Base-by-base conservation (phyloP, 2,329 filamentous ascomycete species). In the Aspergillus novoparasiticus region DNA sequence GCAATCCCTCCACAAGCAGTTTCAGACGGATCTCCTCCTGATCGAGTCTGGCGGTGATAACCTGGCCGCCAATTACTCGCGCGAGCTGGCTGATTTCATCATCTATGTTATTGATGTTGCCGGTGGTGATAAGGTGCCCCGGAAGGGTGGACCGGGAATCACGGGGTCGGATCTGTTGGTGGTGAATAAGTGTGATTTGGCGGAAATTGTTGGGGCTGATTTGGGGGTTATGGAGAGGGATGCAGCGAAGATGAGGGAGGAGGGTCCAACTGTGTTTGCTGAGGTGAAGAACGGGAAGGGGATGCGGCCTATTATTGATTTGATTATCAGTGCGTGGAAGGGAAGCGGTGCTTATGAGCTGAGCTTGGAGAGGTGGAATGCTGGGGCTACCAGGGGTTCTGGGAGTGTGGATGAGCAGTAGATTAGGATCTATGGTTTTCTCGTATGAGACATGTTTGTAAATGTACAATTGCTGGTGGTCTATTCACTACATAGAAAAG, bases 31-130 rank as follows among this genome's bases (percentile, higher is more conserved):
- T 75, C 79, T 99, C 26, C 86, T 99, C 28, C 87, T 99, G 48
- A 99, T 99, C 76, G 95, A 99, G 81, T 93, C 89, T 21, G 95
- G 95, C 51, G 95, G 95, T 62, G 95, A 99, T 78, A 99, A 99
- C 78, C 86, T 99, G 1, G 95, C 95, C 0, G 95, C 95, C 4
- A 99, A 99, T 83, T 99, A 99, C 85, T 92, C 88, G 60, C 86
- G 95, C 62, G 95, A 99, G 80, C 84, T 99, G 68, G 95, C 95
- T 1, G 95, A 99, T 79, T 99, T 91, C 78, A 99, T 99, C 79
- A 90, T 99, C 80, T 99, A 99, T 78, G 95, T 99, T 34, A 98
- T 99, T 71, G 95, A 99, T 79, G 95, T 99, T 21, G 91, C 89
- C 61, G 95, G 95, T 26, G 95, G 95, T 14, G 95, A 99, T 79